Conservation (phyloP, 495 filamentous ascomycete species). For the Chaetomium tenue region DNA sequence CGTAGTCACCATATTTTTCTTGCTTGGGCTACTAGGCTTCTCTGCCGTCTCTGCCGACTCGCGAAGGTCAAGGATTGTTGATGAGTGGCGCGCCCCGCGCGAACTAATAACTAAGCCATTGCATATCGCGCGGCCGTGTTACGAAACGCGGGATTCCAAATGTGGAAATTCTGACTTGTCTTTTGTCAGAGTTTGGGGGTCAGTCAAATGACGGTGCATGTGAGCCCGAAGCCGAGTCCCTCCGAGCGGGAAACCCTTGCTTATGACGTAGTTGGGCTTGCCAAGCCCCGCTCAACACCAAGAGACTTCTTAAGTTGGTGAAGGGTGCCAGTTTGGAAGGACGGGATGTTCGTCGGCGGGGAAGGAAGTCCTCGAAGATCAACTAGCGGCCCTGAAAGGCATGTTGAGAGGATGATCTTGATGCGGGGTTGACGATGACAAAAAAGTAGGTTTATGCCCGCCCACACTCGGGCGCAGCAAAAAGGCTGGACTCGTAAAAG, state of each 20-base stretch:
- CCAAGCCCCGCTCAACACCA: not conserved
- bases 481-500: too few relatives aligned
- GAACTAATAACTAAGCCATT: not conserved
- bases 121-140: not conserved
- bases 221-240: not conserved
- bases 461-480: too few relatives aligned
- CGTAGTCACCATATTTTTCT: not conserved
- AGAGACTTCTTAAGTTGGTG: not conserved
- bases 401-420: too few relatives aligned
- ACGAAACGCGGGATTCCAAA: slow-evolving; percentile 6
- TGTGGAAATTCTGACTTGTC: slow-evolving; percentile 1
- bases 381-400: too few relatives aligned
- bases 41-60: not conserved
- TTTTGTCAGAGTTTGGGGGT: not conserved
- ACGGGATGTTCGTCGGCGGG: not conserved
- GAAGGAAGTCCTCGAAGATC: not conserved
- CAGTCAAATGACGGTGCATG: not conserved
- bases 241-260: not conserved
- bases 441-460: too few relatives aligned
- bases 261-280: not conserved
- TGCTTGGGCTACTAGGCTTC: not conserved
- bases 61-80: not conserved
- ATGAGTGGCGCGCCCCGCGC: not conserved
- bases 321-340: too few relatives aligned
- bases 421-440: too few relatives aligned